Evolutionary conservation across 495 filamentous ascomycete species (phyloP).

Genomic region (Aspergillus sclerotioniger): DNA sequence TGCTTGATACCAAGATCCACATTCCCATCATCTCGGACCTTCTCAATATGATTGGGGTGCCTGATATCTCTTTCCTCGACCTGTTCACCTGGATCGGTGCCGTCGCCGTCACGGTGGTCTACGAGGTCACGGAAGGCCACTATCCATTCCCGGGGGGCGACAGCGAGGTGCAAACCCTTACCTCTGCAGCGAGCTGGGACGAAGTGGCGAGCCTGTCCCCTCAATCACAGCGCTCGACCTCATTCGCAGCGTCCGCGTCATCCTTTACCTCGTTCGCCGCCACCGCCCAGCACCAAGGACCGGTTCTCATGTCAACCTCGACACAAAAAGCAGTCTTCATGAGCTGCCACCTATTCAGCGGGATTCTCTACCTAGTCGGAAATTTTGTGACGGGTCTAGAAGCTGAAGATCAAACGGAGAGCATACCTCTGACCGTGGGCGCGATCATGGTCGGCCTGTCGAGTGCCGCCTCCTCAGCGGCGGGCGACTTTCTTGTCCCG

Average conservation of each 20-base stretch:
- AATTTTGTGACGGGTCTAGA: background rate
- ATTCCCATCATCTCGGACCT: constrained; percentile 16
- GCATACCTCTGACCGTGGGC: background rate
- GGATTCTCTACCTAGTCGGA: background rate
- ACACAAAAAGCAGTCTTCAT: background rate
- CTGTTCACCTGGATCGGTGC: constrained; percentile 11
- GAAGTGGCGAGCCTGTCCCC: background rate
- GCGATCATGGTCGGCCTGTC: background rate
- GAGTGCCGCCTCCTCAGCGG: background rate
- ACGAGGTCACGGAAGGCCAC: constrained; percentile 5
- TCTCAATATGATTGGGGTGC: constrained; percentile 11
- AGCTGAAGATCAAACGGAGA: background rate
- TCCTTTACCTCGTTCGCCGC: background rate
- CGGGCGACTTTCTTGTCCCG: background rate
- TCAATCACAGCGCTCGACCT: too few species aligned
- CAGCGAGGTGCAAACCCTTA: background rate
- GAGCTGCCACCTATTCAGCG: background rate
- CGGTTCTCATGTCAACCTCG: background rate
- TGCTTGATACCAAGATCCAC: constrained; percentile 16
- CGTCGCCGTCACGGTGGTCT: constrained; percentile 6
- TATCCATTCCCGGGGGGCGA: constrained; percentile 5
- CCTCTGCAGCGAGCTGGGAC: background rate
- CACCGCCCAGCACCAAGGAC: background rate
- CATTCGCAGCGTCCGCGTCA: too few species aligned
- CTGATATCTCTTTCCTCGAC: constrained; percentile 13